phyloP scores from a whole-genome alignment of 148 eudicot species.

The Rhododendron mucronatum region DNA sequence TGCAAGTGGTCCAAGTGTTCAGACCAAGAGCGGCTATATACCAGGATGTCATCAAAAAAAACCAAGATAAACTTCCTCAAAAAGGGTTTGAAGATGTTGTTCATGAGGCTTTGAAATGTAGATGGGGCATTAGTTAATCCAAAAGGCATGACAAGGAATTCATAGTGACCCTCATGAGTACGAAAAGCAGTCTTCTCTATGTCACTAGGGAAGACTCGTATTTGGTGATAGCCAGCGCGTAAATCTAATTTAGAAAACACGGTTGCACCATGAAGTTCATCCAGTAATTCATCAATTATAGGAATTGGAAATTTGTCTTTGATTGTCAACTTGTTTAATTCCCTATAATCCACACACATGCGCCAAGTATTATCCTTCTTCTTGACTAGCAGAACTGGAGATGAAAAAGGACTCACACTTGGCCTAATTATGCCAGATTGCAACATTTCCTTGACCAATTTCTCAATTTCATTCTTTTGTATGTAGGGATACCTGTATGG shows the following conservation, averaged over 20 bases:
- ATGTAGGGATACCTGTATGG: neutral
- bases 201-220: neutral
- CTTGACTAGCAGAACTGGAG: neutral
- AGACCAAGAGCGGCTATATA: neutral
- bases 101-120: neutral
- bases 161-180: neutral
- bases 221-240: neutral
- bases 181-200: neutral
- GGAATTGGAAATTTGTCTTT: neutral
- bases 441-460: neutral
- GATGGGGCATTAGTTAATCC: neutral
- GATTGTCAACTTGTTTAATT: no score
- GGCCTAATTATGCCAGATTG: neutral
- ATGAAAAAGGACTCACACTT: neutral
- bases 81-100: neutral
- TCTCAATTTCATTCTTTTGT: neutral
- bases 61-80: neutral
- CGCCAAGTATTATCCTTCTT: neutral
- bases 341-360: neutral
- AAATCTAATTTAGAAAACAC: neutral
- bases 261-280: neutral
- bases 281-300: neutral
- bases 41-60: neutral
- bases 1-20: neutral
- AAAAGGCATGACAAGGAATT: neutral